Evolutionary conservation across 805 yeast species (phyloP).

Genomic region (Saturnispora zaruensis): DNA sequence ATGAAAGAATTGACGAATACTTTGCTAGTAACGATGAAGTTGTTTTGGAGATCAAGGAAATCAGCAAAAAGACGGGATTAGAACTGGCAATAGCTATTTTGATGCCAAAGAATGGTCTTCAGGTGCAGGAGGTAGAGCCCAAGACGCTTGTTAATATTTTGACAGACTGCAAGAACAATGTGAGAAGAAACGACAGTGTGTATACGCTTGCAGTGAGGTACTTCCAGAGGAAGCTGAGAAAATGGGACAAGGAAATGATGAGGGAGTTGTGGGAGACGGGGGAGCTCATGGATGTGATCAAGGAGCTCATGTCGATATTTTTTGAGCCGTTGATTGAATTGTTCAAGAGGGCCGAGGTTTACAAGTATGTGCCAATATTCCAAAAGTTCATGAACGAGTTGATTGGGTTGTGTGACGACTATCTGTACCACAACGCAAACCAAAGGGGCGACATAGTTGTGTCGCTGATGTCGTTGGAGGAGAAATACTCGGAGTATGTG

Average conservation of each 20-base stretch:
- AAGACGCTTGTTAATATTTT: conserved; percentile 3
- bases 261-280: conserved; percentile 81
- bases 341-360: conserved; percentile 58
- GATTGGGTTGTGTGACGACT: conserved; percentile 43
- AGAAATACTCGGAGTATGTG: conserved; percentile 62
- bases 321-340: conserved; percentile 67
- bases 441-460: conserved; percentile 52
- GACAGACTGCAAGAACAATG: conserved; percentile 10
- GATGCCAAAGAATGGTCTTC: conserved; percentile 11
- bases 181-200: conserved; percentile 13
- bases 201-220: conserved; percentile 51
- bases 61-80: conserved; percentile 16
- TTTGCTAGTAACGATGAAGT: conserved; percentile 20
- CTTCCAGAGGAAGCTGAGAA: conserved; percentile 55
- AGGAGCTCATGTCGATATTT: conserved; percentile 61
- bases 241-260: conserved; percentile 66
- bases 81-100: conserved; percentile 12
- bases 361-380: conserved; percentile 55
- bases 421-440: conserved; percentile 37
- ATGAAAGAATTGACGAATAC: conserved; percentile 26
- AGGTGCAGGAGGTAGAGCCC: conserved; percentile 2
- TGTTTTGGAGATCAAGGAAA: conserved; percentile 26
- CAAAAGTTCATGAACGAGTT: conserved; percentile 63
- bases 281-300: conserved; percentile 64
- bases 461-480: conserved; percentile 54